phyloP scores from a whole-genome alignment of 345 rosid genomes.

The Eucalyptus microcorys region DNA sequence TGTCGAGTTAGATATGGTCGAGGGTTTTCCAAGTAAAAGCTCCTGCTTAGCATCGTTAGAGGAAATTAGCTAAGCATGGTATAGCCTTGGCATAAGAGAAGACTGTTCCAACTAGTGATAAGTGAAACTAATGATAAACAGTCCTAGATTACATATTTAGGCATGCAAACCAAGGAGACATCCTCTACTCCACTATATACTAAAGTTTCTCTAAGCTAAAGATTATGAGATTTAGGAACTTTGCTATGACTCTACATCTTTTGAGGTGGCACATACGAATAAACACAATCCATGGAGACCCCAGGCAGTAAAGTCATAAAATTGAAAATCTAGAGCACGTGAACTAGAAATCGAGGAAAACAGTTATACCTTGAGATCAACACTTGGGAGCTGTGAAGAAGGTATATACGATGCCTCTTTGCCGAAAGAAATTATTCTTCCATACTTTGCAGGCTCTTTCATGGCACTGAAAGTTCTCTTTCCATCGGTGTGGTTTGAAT shows the following conservation, averaged over 20 bases:
- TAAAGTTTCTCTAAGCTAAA: background rate
- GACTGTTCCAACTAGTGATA: background rate
- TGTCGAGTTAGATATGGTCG: slow-evolving; percentile 1
- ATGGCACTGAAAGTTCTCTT: slow-evolving; percentile 8
- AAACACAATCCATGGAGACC: background rate
- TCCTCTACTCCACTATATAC: background rate
- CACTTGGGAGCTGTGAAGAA: slow-evolving; percentile 25
- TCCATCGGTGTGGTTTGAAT: slow-evolving; percentile 9
- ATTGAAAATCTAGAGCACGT: background rate
- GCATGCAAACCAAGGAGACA: background rate
- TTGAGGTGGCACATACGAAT: background rate
- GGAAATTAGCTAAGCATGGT: background rate
- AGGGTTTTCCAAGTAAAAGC: background rate
- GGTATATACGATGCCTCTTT: slow-evolving; percentile 30
- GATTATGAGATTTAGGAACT: background rate
- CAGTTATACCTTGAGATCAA: slow-evolving; percentile 23
- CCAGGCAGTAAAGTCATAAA: background rate
- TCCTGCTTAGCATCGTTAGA: slow-evolving; percentile 6
- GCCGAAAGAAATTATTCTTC: slow-evolving; percentile 61
- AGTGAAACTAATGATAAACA: background rate
- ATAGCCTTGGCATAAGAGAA: background rate
- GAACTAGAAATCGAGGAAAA: background rate
- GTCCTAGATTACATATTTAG: background rate
- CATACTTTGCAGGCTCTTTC: slow-evolving; percentile 32
- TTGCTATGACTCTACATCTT: background rate